These are phyloP conservation scores for Pyronema domesticum DNA, from an alignment of 495 filamentous ascomycete genomes.

Conservation along the genomic window DNA sequence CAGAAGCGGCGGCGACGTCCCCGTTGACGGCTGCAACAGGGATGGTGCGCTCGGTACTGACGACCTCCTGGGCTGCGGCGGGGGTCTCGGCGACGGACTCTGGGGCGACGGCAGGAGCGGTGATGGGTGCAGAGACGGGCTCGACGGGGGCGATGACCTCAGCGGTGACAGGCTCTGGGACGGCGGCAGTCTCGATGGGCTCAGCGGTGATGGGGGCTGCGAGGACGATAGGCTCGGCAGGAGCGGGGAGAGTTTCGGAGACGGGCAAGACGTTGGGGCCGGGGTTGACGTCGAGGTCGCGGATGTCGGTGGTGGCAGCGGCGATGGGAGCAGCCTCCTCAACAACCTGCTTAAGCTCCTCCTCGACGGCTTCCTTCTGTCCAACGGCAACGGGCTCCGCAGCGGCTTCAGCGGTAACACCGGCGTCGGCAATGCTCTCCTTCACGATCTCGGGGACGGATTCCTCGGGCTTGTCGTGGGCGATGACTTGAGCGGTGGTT, in stretches of 20 bases:
- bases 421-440: slow-evolving; percentile 48
- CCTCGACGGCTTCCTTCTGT: slow-evolving; percentile 46
- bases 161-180: too few relatives aligned
- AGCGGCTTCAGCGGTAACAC: slow-evolving; percentile 50
- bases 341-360: slow-evolving; percentile 10
- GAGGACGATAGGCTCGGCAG: background rate
- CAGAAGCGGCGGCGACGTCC: too few relatives aligned
- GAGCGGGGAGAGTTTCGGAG: background rate
- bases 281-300: background rate
- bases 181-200: background rate
- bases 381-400: slow-evolving; percentile 50
- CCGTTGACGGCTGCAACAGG: too few relatives aligned
- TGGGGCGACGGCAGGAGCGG: too few relatives aligned
- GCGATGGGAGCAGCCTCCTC: slow-evolving; percentile 5
- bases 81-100: too few relatives aligned
- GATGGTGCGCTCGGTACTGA: too few relatives aligned
- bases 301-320: background rate
- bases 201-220: background rate
- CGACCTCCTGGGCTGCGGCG: too few relatives aligned
- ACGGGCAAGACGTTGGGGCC: background rate
- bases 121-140: too few relatives aligned
- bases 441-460: slow-evolving; percentile 53
- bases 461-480: background rate
- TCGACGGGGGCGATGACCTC: too few relatives aligned
- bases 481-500: background rate